Evolutionary conservation across 768 basidiomycete species (phyloP), one percentile per base, ranked within the genome.

Genomic region (Phanerochaete sordida): DNA sequence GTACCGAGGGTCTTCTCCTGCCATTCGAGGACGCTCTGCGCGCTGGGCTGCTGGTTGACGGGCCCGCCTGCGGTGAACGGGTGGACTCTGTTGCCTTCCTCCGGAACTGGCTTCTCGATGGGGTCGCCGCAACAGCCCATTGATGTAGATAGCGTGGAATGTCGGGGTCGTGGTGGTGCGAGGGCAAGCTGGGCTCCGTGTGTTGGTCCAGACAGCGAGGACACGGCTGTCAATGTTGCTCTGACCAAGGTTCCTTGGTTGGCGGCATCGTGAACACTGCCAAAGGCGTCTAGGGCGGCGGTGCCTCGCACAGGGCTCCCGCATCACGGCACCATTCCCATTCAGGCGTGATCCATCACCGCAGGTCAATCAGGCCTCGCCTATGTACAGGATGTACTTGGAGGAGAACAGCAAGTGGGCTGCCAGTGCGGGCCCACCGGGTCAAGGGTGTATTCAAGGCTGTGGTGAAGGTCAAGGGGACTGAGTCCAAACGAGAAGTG

Each of bases 111-210:
- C 28, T 69, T 66, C 35, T 69, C 66, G 31, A 63, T 68, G 9
- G 79, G 64, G 50, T 81, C 79, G n/a, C 87, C 86, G 69, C 89
- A 91, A 67, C 90, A 90, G 63, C 83, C 79, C 85, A 87, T 88
- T n/a, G 64, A 64, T 74, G 65, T 62, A 37, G 31, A 21, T 39
- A 16, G 58, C 26, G n/a, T 23, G 31, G 4, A 7, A 23, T 39
- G 3, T 19, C 33, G 33, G 13, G 21, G 31, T 39, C 11, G 35
- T n/a, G 50, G 49, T 37, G 50, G 45, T 37, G 30, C 30, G 19
- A 30, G 39, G 30, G 50, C 60, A 51, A 45, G 57, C 51, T 8
- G 39, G 27, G 39, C 58, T 44, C 28, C 30, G 45, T 44, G 16
- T 28, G 21, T 43, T 44, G 30, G 33, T 23, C 30, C 13, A 13